phyloP scores from a whole-genome alignment of 2,329 filamentous ascomycete species.

The Penicillium sp. region DNA sequence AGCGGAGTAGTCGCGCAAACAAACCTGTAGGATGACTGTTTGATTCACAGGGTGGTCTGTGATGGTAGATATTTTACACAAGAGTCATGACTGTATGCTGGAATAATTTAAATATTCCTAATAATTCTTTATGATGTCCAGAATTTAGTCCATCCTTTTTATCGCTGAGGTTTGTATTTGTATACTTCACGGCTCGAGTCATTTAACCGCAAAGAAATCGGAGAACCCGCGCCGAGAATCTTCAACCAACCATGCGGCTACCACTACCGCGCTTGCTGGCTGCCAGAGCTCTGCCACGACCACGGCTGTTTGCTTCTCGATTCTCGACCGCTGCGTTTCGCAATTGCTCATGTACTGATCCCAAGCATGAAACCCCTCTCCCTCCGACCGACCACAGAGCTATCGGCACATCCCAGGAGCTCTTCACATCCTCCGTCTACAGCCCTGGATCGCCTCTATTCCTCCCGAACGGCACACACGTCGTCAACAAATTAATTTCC shows the following conservation, averaged over 20 bases:
- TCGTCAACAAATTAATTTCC: constrained; percentile 80
- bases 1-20: not conserved
- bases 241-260: constrained; percentile 26
- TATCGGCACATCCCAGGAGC: constrained; percentile 61
- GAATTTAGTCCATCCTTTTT: no score
- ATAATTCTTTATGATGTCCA: no score
- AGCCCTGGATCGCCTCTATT: constrained; percentile 86
- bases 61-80: not conserved
- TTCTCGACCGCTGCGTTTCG: constrained; percentile 21
- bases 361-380: constrained; percentile 28
- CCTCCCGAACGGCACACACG: constrained; percentile 74
- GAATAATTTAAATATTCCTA: no score
- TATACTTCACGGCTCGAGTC: no score
- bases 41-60: not conserved
- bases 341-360: constrained; percentile 24
- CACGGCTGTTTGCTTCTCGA: constrained; percentile 8
- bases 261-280: constrained; percentile 17
- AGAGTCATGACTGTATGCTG: not conserved
- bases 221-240: constrained; percentile 13
- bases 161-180: no score
- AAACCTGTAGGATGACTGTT: not conserved
- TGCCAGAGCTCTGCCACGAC: not conserved
- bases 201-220: constrained; percentile 4
- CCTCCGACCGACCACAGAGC: constrained; percentile 52
- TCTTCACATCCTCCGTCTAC: constrained; percentile 77